Conservation (phyloP, 176 grass and related monocot species). For the Aegilops sharonensis region DNA sequence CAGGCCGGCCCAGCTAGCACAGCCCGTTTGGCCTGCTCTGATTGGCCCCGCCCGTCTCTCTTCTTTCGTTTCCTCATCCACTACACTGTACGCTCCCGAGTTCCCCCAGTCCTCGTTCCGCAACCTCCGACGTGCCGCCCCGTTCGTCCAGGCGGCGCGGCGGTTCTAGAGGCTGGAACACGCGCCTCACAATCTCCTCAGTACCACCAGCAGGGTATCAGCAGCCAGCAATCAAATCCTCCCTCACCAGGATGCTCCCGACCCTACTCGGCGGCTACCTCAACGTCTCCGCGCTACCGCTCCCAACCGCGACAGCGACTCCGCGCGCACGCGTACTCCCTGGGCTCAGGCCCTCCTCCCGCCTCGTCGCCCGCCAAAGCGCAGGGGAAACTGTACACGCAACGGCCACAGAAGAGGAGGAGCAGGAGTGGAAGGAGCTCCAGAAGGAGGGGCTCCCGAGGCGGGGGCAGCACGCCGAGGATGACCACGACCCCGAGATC, state of each 20-base stretch:
- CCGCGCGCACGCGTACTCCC: not conserved
- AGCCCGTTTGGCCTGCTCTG: too few relatives aligned
- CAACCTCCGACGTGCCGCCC: slow-evolving; percentile 5
- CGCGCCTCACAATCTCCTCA: not conserved
- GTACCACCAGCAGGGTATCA: not conserved
- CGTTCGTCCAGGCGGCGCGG: slow-evolving; percentile 1
- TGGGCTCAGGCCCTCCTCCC: not conserved
- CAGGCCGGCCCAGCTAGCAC: too few relatives aligned
- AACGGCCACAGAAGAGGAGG: slow-evolving; percentile 4
- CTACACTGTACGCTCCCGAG: not conserved
- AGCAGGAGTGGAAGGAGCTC: slow-evolving; percentile 22
- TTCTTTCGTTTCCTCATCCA: not conserved
- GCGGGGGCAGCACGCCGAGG: not conserved
- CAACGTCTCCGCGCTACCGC: not conserved
- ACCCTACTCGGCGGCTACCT: slow-evolving; percentile 24
- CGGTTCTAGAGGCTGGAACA: not conserved
- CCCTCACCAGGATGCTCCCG: slow-evolving; percentile 11
- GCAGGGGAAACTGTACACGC: not conserved
- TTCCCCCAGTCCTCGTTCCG: not conserved
- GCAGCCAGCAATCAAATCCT: not conserved
- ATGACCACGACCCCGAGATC: slow-evolving; percentile 67
- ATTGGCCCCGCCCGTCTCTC: not conserved
- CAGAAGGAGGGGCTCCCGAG: slow-evolving; percentile 16
- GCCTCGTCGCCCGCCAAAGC: not conserved
- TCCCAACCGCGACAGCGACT: not conserved